A percentile compares a stretch with the other conserved stretches of the same genome.
Conservation (phyloP, 108 stramenopile species). For the Discostella stelligeroides region DNA sequence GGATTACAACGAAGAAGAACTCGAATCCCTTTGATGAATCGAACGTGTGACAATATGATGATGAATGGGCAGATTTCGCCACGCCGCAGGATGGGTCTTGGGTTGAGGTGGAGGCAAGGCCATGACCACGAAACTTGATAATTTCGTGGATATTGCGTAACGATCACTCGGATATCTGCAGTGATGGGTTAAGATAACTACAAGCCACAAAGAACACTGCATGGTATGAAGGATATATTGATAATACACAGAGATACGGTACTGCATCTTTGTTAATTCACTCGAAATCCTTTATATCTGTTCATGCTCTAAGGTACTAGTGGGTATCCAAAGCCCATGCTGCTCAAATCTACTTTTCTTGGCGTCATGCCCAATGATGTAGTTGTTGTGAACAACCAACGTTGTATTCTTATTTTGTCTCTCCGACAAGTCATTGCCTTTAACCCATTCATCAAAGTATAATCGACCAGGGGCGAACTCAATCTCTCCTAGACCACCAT, state of each 20-base stretch:
- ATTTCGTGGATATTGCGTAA: neutral
- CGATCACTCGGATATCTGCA: too few relatives aligned
- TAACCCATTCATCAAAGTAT: slow-evolving; percentile 30
- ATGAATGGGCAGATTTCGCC: slow-evolving; percentile 1
- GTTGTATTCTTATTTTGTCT: slow-evolving; percentile 4
- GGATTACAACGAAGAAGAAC: neutral
- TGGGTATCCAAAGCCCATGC: slow-evolving; percentile 29
- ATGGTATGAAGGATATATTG: too few relatives aligned
- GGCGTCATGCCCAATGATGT: slow-evolving; percentile 29
- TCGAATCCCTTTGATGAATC: neutral
- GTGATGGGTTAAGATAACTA: too few relatives aligned
- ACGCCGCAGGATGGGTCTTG: neutral
- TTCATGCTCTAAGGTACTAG: too few relatives aligned
- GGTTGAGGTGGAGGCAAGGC: slow-evolving; percentile 3
- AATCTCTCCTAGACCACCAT: slow-evolving; percentile 8
- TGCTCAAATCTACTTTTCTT: slow-evolving; percentile 38
- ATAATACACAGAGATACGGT: too few relatives aligned
- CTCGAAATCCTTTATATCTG: too few relatives aligned
- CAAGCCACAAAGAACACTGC: too few relatives aligned
- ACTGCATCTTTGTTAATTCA: neutral
- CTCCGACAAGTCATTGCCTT: slow-evolving; percentile 5
- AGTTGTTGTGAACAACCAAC: slow-evolving; percentile 42
- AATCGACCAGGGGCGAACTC: slow-evolving; percentile 28
- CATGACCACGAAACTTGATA: slow-evolving; percentile 4
- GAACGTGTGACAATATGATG: neutral